These are phyloP conservation scores for Populus hybrid DNA, from an alignment of 441 rosid genomes.

Conservation along the genomic window DNA sequence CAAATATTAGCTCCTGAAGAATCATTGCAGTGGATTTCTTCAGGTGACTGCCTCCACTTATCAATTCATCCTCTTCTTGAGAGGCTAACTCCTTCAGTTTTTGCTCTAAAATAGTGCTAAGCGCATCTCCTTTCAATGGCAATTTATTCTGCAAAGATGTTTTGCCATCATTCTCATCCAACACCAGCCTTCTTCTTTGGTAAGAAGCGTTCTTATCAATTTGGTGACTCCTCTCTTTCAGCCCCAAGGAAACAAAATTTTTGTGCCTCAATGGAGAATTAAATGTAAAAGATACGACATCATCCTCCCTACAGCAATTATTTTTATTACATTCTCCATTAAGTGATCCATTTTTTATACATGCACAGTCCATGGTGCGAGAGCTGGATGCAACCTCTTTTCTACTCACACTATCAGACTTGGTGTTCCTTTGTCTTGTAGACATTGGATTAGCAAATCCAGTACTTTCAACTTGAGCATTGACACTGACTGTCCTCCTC, in stretches of 20 bases:
- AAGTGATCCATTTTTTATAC: constrained; percentile 22
- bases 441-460: constrained; percentile 31
- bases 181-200: constrained; percentile 11
- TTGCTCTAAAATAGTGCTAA: constrained; percentile 63
- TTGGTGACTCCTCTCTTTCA: constrained; percentile 33
- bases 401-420: constrained; percentile 18
- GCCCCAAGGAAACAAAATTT: constrained; percentile 22
- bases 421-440: constrained; percentile 30
- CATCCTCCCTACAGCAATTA: constrained; percentile 27
- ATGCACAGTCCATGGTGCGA: constrained; percentile 11
- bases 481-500: constrained; percentile 39
- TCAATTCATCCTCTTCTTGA: constrained; percentile 58
- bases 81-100: constrained; percentile 64
- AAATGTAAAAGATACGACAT: constrained; percentile 41
- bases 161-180: constrained; percentile 28
- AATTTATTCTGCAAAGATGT: constrained; percentile 28
- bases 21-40: constrained; percentile 66
- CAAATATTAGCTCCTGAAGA: no score
- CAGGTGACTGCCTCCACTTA: constrained; percentile 28
- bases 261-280: constrained; percentile 42
- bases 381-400: constrained; percentile 25
- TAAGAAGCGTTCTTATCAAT: constrained; percentile 13
- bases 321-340: constrained; percentile 27
- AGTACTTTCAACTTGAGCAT: constrained; percentile 38
- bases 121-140: constrained; percentile 45